Evolutionary conservation across 208 protist genomes (phyloP).

Genomic region (Kentomonas sorsogonicus): DNA sequence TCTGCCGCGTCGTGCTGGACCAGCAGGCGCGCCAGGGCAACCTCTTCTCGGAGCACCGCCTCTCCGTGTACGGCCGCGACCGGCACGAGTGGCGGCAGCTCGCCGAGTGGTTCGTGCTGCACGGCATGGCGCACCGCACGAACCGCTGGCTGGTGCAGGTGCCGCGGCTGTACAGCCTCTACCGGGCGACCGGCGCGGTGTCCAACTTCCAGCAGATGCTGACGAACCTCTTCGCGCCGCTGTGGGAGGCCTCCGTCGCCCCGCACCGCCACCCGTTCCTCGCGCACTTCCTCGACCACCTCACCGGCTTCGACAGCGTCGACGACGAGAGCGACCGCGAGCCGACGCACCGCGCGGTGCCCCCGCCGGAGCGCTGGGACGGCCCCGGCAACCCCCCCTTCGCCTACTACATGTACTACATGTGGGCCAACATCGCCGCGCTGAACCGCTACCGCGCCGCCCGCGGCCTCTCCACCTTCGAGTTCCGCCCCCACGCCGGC

Average conservation of each 20-base stretch:
- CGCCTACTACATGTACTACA: slow-evolving; percentile 95
- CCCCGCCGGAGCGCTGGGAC: slow-evolving; percentile 49
- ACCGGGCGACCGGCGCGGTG: slow-evolving; percentile 53
- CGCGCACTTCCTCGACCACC: slow-evolving; percentile 90
- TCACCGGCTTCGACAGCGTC: slow-evolving; percentile 95
- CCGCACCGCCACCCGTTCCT: slow-evolving; percentile 91
- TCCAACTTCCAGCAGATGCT: slow-evolving; percentile 93
- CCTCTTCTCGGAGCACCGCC: slow-evolving; percentile 76
- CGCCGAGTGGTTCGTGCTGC: slow-evolving; percentile 69
- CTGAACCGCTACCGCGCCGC: slow-evolving; percentile 92
- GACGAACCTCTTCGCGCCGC: slow-evolving; percentile 94
- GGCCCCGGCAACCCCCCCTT: slow-evolving; percentile 72
- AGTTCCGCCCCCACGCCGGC: slow-evolving; percentile 95
- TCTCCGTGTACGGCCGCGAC: slow-evolving; percentile 77
- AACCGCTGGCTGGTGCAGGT: slow-evolving; percentile 97
- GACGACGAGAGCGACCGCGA: slow-evolving; percentile 95
- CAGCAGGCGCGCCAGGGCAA: slow-evolving; percentile 42
- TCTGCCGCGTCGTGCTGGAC: slow-evolving; percentile 38
- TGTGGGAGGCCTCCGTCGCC: slow-evolving; percentile 95
- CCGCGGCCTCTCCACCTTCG: slow-evolving; percentile 89
- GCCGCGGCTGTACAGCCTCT: slow-evolving; percentile 84
- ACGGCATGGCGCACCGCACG: slow-evolving; percentile 90
- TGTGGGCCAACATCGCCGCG: slow-evolving; percentile 96
- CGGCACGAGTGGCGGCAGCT: slow-evolving; percentile 67
- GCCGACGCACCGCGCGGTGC: slow-evolving; percentile 11